Conservation (phyloP, 2,329 filamentous ascomycete species). For the Fusarium illudens region DNA sequence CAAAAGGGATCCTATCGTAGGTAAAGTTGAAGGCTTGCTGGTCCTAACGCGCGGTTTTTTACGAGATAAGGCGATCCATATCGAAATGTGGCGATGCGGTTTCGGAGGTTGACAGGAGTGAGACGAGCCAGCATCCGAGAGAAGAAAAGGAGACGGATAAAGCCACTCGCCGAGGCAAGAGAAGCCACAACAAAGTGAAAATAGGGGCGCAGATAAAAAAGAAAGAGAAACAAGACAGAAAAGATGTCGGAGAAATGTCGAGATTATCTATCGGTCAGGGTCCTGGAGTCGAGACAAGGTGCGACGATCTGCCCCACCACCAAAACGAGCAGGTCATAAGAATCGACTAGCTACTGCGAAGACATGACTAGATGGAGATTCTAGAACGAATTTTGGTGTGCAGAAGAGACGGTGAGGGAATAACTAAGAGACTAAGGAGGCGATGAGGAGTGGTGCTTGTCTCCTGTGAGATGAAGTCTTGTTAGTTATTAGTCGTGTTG, state of each 20-base stretch:
- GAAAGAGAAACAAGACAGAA: background rate
- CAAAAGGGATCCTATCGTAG: background rate
- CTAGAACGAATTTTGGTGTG: conserved; percentile 11
- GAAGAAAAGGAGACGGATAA: background rate
- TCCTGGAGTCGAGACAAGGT: conserved; percentile 22
- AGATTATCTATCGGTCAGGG: conserved; percentile 29
- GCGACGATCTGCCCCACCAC: conserved; percentile 33
- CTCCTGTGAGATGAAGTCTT: background rate
- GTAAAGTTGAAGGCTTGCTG: background rate
- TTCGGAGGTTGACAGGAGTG: conserved; percentile 11
- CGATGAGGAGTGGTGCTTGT: background rate
- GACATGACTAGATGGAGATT: conserved; percentile 20
- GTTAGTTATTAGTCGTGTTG: background rate
- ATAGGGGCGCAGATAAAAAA: background rate
- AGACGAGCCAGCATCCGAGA: conserved; percentile 14
- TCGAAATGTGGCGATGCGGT: conserved; percentile 23
- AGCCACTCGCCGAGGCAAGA: background rate
- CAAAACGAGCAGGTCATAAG: conserved; percentile 35
- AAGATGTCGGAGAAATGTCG: conserved; percentile 4
- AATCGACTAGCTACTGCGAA: background rate
- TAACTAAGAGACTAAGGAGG: background rate
- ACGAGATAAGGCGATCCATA: conserved; percentile 24
- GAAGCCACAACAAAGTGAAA: background rate
- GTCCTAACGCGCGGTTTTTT: conserved; percentile 24
- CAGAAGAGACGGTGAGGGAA: conserved; percentile 27